Conservation (phyloP, 2,329 filamentous ascomycete genomes). For the Botrytis elliptica region DNA sequence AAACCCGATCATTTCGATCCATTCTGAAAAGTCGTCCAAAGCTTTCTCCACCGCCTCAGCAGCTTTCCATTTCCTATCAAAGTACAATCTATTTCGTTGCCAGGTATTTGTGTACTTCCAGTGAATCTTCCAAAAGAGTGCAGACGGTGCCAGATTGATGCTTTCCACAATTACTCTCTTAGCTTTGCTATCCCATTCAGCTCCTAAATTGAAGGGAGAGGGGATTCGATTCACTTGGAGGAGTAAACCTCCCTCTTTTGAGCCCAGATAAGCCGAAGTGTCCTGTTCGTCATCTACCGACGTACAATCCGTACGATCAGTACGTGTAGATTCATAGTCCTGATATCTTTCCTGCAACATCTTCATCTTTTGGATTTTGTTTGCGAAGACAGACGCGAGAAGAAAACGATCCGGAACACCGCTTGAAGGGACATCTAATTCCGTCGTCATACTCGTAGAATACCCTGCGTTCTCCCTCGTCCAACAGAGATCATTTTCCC, state of each 20-base stretch:
- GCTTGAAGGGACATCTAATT: neutral
- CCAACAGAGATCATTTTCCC: neutral
- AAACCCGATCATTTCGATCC: neutral
- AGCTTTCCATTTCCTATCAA: neutral
- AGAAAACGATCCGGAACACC: neutral
- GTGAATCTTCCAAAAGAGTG: neutral
- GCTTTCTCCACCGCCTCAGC: neutral
- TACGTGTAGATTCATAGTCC: neutral
- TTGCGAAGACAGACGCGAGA: neutral
- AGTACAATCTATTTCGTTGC: neutral
- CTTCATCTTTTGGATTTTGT: neutral
- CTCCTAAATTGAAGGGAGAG: neutral
- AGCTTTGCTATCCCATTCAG: neutral
- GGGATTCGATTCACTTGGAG: neutral
- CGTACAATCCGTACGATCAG: too few species aligned
- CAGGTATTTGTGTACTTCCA: neutral
- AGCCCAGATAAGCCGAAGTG: neutral
- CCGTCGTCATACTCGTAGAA: rapidly evolving
- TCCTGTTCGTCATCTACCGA: neutral
- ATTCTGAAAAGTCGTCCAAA: neutral
- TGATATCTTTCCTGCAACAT: neutral
- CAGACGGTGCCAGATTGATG: neutral
- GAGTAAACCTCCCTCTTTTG: neutral
- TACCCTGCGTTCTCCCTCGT: neutral
- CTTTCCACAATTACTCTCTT: neutral